A percentile compares a stretch with the other conserved stretches of the same genome.
Conservation (phyloP, 192 early-diverging fungal species). For the Gonapodya prolifera region DNA sequence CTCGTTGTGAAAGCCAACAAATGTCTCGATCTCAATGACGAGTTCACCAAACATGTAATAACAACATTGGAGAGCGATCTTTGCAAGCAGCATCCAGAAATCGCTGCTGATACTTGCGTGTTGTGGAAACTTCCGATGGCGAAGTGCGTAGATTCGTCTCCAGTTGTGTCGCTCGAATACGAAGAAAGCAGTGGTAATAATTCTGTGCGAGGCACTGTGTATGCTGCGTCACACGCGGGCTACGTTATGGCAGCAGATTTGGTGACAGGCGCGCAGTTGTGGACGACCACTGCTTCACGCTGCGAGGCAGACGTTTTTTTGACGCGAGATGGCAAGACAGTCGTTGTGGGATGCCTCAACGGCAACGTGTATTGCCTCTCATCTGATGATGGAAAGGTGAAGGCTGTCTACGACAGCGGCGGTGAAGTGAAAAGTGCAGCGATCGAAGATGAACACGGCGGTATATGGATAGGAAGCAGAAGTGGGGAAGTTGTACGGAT, state of each 20-base stretch:
- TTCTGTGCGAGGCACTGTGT: not conserved
- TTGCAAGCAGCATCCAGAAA: not conserved
- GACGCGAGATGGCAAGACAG: not conserved
- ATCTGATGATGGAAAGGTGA: not conserved
- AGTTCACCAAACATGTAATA: not conserved
- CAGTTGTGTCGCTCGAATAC: not conserved
- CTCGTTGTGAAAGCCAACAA: too few species aligned
- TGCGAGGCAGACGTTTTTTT: not conserved
- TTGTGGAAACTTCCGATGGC: not conserved
- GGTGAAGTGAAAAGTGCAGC: not conserved
- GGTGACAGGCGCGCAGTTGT: not conserved
- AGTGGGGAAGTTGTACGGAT: not conserved
- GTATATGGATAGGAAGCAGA: not conserved
- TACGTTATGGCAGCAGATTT: not conserved
- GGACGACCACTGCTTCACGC: not conserved
- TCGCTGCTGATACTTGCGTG: not conserved
- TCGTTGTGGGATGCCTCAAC: not conserved
- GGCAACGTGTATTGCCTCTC: not conserved
- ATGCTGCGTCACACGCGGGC: not conserved
- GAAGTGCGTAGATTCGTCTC: not conserved
- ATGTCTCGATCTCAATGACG: not conserved
- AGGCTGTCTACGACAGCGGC: not conserved
- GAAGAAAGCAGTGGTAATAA: not conserved
- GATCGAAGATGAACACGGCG: not conserved
- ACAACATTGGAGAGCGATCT: not conserved